A percentile compares a stretch with the other conserved stretches of the same genome.
phyloP scores from a whole-genome alignment of 2,329 filamentous ascomycete genomes.

The Parastagonospora avenae region DNA sequence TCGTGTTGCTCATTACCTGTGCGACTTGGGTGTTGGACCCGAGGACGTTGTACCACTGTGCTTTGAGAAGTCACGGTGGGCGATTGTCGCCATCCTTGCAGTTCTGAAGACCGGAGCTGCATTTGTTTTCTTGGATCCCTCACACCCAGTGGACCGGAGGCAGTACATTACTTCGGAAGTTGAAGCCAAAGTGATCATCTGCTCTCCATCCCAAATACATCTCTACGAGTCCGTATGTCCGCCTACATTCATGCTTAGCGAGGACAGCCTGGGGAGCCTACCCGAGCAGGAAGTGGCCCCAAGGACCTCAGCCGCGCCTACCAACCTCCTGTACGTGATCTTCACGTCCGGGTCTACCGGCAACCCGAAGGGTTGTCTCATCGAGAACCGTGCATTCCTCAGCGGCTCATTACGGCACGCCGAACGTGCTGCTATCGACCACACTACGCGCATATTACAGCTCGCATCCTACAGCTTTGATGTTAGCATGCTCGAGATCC shows the following conservation, averaged over 20 bases:
- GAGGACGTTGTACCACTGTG: constrained; percentile 21
- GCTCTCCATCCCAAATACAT: constrained; percentile 20
- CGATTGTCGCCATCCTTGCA: constrained; percentile 46
- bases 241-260: constrained; percentile 42
- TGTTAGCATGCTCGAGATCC: constrained; percentile 56
- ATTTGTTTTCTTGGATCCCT: constrained; percentile 34
- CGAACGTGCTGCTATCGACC: neutral
- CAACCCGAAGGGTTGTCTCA: constrained; percentile 62
- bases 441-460: constrained; percentile 61
- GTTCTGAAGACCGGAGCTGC: constrained; percentile 51
- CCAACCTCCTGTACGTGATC: constrained; percentile 54
- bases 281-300: constrained; percentile 21
- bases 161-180: constrained; percentile 32
- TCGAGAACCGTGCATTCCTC: constrained; percentile 61
- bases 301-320: neutral
- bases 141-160: constrained; percentile 35
- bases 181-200: constrained; percentile 26
- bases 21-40: constrained; percentile 8
- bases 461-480: constrained; percentile 52
- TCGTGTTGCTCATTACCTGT: constrained; percentile 15
- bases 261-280: constrained; percentile 46
- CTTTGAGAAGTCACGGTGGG: constrained; percentile 32
- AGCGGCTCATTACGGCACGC: neutral
- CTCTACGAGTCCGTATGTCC: neutral
- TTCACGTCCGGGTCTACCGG: constrained; percentile 53